Base-by-base conservation (phyloP, 441 rosid genomes). In the Populus hybrid region DNA sequence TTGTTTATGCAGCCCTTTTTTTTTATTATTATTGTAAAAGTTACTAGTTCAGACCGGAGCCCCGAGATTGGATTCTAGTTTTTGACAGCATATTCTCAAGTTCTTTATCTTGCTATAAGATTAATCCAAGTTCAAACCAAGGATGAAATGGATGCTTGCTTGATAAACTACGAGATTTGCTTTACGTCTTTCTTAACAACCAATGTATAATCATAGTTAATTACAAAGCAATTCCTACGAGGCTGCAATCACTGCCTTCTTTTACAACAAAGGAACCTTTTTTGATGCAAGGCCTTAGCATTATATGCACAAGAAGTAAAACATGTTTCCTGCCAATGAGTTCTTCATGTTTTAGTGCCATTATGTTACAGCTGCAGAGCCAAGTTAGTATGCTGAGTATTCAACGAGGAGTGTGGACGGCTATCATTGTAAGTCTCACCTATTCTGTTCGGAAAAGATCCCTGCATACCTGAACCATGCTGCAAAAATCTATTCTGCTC, bases 331-430 rank as follows among this genome's bases (percentile, higher is more conserved):
- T 7, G 14, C 59, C 11, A 20, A 45, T 12, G 66, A 26, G 29
- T 26, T 11, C 50, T 65, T 11, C 29, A 7, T 53, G 53, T 29
- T 29, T 56, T 31, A 3, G 71, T 35, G 35, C 16, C 9, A 7
- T 36, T 16, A 29, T 64, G 31, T 80, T 78, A 82, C 79, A 29
- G 83, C 77, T 80, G 82, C 66, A 86, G 82, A 59, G 77, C 82
- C 81, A 77, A 64, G 6, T 68, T 56, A 56, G 56, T 11, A 11
- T 64, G 82, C 79, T 56, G 73, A 24, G 69, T 21, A 72, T 84
- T 85, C 76, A 80, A 75, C 11, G 81, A 50, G 3, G 76, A 69
- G 7, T 72, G 71, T 35, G 75, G 80, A 68, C 65, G 77, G 38
- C 75, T 59, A 11, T 72, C 80, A 61, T 68, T 79, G 68, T 73